phyloP scores from a whole-genome alignment of 225 moss, liverwort and hornwort genomes.

The Physcomitrium patens region DNA sequence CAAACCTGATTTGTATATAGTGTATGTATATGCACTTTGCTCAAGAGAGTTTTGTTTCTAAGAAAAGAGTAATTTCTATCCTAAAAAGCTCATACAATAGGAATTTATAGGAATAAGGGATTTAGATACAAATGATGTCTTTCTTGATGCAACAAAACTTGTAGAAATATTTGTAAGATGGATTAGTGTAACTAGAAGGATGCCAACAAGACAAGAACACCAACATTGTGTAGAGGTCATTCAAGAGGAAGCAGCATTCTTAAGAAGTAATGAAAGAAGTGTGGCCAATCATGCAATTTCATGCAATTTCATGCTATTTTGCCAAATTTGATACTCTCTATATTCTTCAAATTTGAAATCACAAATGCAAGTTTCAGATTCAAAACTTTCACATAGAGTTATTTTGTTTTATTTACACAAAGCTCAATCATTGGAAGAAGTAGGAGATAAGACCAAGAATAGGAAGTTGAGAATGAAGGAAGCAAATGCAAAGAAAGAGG shows the following conservation, averaged over 20 bases:
- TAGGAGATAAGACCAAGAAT: too few species aligned
- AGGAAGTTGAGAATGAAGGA: too few species aligned
- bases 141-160: constrained; percentile 51
- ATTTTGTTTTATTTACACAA: too few species aligned
- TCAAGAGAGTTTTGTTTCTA: constrained; percentile 56
- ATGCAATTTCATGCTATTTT: constrained; percentile 96
- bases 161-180: constrained; percentile 58
- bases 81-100: constrained; percentile 87
- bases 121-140: constrained; percentile 68
- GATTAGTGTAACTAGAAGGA: constrained; percentile 52
- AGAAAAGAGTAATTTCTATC: constrained; percentile 71
- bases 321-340: constrained; percentile 88
- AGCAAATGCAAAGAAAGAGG: too few species aligned
- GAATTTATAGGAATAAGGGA: constrained; percentile 80
- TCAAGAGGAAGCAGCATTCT: constrained; percentile 72
- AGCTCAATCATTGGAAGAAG: too few species aligned
- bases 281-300: constrained; percentile 82
- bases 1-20: too few species aligned
- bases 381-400: too few species aligned
- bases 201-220: constrained; percentile 64
- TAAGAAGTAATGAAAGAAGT: constrained; percentile 74
- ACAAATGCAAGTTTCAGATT: too few species aligned
- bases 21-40: too few species aligned
- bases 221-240: constrained; percentile 67
- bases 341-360: too few species aligned